Base-by-base conservation (phyloP, 1,284 basidiomycete genomes). In the Irpex sp. region DNA sequence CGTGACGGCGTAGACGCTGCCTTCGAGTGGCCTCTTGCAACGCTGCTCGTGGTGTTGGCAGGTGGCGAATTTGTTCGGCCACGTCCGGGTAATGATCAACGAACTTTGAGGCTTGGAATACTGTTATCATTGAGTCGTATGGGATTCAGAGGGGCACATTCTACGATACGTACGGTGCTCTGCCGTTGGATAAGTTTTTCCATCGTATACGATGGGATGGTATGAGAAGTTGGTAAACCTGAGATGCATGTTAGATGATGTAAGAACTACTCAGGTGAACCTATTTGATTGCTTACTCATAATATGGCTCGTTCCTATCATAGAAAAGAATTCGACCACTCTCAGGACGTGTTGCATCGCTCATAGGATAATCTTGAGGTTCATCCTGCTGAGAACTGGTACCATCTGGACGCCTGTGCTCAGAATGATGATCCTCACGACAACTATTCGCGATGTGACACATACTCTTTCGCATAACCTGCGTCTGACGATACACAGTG, bases 181-280 rank as follows among this genome's bases (percentile, higher is more conserved):
- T 3, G 69, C 65, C 3, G 73, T 75, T 26, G 73, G 69, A 61
- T 75, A 74, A 6, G 37, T 52, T 17, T 58, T 61, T 11, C 64
- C 66, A 0, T 69, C 37, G 58, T 67, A 72, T 11, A 36, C 49
- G 4, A 75, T 57, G 4, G 68, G 34, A 63, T 73, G 66, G 4
- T 63, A 56, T 2, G 73, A 71, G 57, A 75, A 74, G 56, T 75
- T 75, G 5, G 73, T 74, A 59, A 74, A 73, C 21, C 71, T 71
- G 58, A 9, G 21, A 52, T 26, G 37, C 6, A 38, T 3, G 49
- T 57, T 19, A 58, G 13, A 34, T 38, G 17, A n/a, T 2, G 62
- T 21, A 34, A 34, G 31, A 34, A 34, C 31, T 5, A 9, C 9
- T 17, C 36, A 13, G 56, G 19, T 15, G 17, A 13, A 51, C 9